These are phyloP conservation scores for Corymbia citriodora DNA, from an alignment of 441 rosid genomes.

Conservation along the genomic window DNA sequence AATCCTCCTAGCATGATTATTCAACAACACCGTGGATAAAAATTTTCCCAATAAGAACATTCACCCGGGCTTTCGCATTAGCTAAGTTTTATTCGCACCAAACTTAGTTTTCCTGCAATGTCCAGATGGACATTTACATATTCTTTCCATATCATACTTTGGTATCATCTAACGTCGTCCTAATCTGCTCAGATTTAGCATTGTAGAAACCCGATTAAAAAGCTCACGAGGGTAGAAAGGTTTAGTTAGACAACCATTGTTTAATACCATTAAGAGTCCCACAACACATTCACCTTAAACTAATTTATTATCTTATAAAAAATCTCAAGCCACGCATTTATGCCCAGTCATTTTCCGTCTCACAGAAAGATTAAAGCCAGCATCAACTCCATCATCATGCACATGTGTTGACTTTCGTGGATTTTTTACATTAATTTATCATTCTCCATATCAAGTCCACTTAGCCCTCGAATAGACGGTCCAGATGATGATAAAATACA, in stretches of 20 bases:
- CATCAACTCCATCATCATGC: neutral
- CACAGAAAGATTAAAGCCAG: neutral
- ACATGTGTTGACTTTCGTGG: neutral
- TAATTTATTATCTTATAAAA: neutral
- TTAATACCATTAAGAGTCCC: neutral
- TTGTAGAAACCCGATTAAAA: accelerated
- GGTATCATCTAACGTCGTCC: neutral
- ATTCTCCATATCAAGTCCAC: neutral
- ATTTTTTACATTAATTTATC: neutral
- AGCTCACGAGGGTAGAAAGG: accelerated
- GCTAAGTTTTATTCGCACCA: neutral
- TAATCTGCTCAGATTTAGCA: neutral
- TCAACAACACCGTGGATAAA: neutral
- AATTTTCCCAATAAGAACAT: neutral
- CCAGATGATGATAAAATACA: neutral
- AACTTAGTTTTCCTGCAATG: neutral
- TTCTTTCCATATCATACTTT: accelerated
- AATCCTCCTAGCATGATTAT: neutral
- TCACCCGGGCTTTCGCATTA: accelerated
- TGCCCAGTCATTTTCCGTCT: neutral
- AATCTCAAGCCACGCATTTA: neutral
- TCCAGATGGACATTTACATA: accelerated
- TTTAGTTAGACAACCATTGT: accelerated
- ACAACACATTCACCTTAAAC: accelerated
- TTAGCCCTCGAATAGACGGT: neutral